Percentiles rank a stretch among this genome's conserved stretches.
These are phyloP conservation scores for Cicer bijugum DNA, from an alignment of 306 rosid species.

Conservation along the genomic window DNA sequence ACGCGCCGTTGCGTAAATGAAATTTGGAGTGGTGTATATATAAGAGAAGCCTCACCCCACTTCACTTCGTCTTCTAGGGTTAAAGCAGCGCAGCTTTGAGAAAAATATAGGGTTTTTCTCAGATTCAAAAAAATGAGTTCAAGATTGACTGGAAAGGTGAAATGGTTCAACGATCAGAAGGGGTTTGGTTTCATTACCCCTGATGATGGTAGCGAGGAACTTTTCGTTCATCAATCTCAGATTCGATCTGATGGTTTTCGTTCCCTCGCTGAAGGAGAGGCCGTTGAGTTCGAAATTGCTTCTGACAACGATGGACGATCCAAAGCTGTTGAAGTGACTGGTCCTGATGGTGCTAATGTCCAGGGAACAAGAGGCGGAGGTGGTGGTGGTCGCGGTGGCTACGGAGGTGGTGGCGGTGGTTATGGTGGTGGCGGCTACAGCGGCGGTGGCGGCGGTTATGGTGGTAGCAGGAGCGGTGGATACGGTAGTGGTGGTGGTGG, in stretches of 20 bases:
- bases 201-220: slow-evolving; percentile 70
- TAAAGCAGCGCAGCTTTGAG: slow-evolving; percentile 20
- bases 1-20: not conserved
- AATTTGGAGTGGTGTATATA: slow-evolving; percentile 17
- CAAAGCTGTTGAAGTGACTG: slow-evolving; percentile 89
- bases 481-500: slow-evolving; percentile 35
- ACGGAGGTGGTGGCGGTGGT: not conserved
- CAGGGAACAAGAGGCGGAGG: slow-evolving; percentile 72
- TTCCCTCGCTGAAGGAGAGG: slow-evolving; percentile 76
- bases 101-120: not conserved
- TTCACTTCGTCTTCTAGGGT: not conserved
- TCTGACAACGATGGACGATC: slow-evolving; percentile 66
- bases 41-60: not conserved
- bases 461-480: slow-evolving; percentile 22
- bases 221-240: slow-evolving; percentile 84
- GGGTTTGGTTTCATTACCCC: slow-evolving; percentile 95
- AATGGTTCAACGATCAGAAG: slow-evolving; percentile 91
- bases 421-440: slow-evolving; percentile 36
- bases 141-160: slow-evolving; percentile 70
- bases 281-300: slow-evolving; percentile 74
- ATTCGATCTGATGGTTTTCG: slow-evolving; percentile 80
- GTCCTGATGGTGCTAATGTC: slow-evolving; percentile 59
- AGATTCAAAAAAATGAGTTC: slow-evolving; percentile 51
- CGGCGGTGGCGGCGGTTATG: not conserved
- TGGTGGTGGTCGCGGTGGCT: not conserved